phyloP scores from a whole-genome alignment of 768 basidiomycete species.

The Leccinum arenicola region DNA sequence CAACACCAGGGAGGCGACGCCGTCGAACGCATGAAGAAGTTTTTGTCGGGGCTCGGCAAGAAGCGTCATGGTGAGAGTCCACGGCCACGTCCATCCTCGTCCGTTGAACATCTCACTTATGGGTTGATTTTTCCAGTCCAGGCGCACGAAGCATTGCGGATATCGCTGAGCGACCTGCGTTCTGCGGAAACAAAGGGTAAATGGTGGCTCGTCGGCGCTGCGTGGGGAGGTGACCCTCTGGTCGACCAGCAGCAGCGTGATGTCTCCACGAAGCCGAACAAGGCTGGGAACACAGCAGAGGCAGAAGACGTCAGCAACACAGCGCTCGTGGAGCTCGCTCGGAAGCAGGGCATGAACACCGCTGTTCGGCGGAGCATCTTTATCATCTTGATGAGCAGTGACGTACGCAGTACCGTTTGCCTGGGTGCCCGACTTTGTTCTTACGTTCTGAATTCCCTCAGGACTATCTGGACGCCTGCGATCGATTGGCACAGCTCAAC shows the following conservation, averaged over 20 bases:
- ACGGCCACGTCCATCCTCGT: neutral
- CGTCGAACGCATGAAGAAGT: conserved; percentile 86
- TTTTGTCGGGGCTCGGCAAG: conserved; percentile 71
- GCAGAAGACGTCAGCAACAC: conserved; percentile 34
- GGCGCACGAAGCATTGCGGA: conserved; percentile 81
- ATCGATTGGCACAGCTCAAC: conserved; percentile 79
- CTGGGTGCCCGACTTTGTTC: neutral
- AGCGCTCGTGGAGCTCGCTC: conserved; percentile 72
- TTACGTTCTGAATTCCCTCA: conserved; percentile 29
- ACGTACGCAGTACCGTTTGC: conserved; percentile 49
- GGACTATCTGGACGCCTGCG: conserved; percentile 97
- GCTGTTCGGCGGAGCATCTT: conserved; percentile 91
- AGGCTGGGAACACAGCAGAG: conserved; percentile 28
- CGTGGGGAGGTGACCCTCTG: conserved; percentile 91
- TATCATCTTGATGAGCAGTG: conserved; percentile 92
- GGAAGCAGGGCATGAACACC: conserved; percentile 97
- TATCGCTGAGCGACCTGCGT: conserved; percentile 82
- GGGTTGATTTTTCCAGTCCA: conserved; percentile 48
- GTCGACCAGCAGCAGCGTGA: conserved; percentile 61
- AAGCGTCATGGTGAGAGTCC: conserved; percentile 58
- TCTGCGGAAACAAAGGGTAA: conserved; percentile 85
- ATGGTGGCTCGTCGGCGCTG: conserved; percentile 99
- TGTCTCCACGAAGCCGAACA: conserved; percentile 15
- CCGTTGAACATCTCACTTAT: neutral
- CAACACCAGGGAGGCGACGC: conserved; percentile 74